Base-by-base conservation (phyloP, 2,329 filamentous ascomycete genomes). In the Trichoderma citrinoviride region DNA sequence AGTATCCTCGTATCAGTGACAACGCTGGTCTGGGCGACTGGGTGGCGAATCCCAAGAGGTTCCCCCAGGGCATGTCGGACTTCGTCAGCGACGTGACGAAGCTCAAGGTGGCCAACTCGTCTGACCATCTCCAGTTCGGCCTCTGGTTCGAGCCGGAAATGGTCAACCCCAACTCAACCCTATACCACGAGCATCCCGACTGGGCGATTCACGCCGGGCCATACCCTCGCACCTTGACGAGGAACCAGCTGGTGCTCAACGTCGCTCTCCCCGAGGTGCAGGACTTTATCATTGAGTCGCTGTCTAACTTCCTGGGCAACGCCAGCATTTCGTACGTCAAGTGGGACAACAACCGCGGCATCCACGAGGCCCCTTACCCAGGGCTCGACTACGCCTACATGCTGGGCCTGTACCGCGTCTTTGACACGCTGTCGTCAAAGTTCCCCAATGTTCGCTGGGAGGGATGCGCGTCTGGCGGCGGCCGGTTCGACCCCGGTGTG, bases 141-240 rank as follows among this genome's bases (percentile, higher is more conserved):
- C 79, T 90, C 3, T 90, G 87, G 87, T 80, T 90, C 2, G 87
- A 90, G 71, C 87, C 86, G 0, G 87, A 90, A 69, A 90, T 90
- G 87, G 82, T 89, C 56, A 88, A 86, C 64, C 83, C 84, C 1
- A 83, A 86, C 61, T 89, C 87, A 0, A 81, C 78, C 2, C 77
- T 90, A 2, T 90, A 89, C 71, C 73, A 80, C 0, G 76, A 84
- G 50, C 87, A 90, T 68, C 87, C 87, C 0, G 86, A 89, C 63
- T 90, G 87, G 87, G 85, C 80, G 3, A 70, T 90, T 60, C 82
- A 86, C 63, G 82, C 85, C 0, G 84, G 83, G 4, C 73, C 77
- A 0, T 84, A 90, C 69, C 78, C 83, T 1, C 81, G 85, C 14
- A 87, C 83, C 0, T 75, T 86, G 52, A 79, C 78, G 1, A 81